Percentiles rank a stretch among this genome's conserved stretches.
Conservation (phyloP, 2,329 filamentous ascomycete genomes). For the Colletotrichum liaoningense region DNA sequence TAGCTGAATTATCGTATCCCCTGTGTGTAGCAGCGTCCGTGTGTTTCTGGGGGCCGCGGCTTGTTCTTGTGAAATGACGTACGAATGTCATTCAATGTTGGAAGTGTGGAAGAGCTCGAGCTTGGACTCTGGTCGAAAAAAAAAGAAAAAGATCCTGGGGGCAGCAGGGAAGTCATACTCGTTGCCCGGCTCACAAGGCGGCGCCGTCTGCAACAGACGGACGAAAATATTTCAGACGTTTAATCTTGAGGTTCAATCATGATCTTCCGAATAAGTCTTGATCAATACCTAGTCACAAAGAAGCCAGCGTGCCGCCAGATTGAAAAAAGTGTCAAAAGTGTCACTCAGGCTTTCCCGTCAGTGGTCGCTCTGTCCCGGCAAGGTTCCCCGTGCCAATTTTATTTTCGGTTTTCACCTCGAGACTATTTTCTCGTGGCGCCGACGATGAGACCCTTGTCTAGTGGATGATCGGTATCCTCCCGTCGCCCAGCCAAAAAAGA, state of each 20-base stretch:
- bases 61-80: slow-evolving; percentile 1
- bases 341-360: too few relatives aligned
- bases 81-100: background rate
- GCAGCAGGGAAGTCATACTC: background rate
- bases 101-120: background rate
- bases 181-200: background rate
- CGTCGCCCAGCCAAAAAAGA: slow-evolving; percentile 31
- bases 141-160: background rate
- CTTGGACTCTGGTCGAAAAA: background rate
- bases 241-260: background rate
- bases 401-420: background rate
- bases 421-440: background rate
- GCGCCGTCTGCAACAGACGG: background rate
- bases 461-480: slow-evolving; percentile 34
- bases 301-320: too few relatives aligned
- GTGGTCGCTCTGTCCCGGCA: background rate
- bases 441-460: slow-evolving; percentile 13
- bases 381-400: background rate
- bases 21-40: background rate
- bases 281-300: too few relatives aligned
- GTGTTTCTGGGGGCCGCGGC: background rate
- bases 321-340: background rate
- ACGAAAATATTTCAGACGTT: background rate
- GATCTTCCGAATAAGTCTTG: too few relatives aligned
- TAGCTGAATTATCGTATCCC: background rate